phyloP scores from a whole-genome alignment of 164 flowering plant species.

The Houttuynia cordata region DNA sequence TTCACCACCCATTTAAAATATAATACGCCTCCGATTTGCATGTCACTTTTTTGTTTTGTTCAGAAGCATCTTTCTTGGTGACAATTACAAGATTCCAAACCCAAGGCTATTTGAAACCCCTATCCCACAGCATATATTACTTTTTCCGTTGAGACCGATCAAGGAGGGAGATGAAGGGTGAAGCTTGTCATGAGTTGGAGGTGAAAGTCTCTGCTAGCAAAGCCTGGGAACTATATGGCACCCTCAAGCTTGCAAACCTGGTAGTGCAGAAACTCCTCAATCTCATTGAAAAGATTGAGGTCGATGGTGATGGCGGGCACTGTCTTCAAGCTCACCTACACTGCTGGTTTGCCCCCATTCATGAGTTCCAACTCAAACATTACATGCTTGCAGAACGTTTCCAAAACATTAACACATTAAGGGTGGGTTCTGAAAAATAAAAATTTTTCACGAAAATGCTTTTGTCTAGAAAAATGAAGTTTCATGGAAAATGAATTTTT shows the following conservation, averaged over 20 bases:
- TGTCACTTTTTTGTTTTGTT: too few relatives aligned
- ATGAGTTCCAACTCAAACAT: too few relatives aligned
- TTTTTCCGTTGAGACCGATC: neutral
- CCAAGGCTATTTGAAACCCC: neutral
- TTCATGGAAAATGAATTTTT: too few relatives aligned
- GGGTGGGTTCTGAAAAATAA: too few relatives aligned
- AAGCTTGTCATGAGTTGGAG: slow-evolving; percentile 7
- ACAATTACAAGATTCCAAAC: too few relatives aligned
- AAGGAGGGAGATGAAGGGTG: slow-evolving; percentile 4
- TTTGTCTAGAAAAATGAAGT: too few relatives aligned
- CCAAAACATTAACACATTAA: too few relatives aligned
- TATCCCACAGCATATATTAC: neutral
- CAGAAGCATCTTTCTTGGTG: too few relatives aligned
- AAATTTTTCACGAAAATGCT: too few relatives aligned
- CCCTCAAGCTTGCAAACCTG: slow-evolving; percentile 3
- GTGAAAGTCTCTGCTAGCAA: slow-evolving; percentile 5
- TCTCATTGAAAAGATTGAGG: slow-evolving; percentile 3
- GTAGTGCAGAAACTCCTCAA: slow-evolving; percentile 1
- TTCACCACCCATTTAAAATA: too few relatives aligned
- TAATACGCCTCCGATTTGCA: too few relatives aligned
- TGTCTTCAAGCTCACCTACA: slow-evolving; percentile 4
- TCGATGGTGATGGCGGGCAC: slow-evolving; percentile 16
- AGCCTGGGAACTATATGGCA: slow-evolving; percentile 8
- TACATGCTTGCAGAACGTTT: too few relatives aligned
- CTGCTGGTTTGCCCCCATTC: slow-evolving; percentile 1